Evolutionary conservation across 768 basidiomycete species (phyloP).

Genomic region (Collybia mongolica): DNA sequence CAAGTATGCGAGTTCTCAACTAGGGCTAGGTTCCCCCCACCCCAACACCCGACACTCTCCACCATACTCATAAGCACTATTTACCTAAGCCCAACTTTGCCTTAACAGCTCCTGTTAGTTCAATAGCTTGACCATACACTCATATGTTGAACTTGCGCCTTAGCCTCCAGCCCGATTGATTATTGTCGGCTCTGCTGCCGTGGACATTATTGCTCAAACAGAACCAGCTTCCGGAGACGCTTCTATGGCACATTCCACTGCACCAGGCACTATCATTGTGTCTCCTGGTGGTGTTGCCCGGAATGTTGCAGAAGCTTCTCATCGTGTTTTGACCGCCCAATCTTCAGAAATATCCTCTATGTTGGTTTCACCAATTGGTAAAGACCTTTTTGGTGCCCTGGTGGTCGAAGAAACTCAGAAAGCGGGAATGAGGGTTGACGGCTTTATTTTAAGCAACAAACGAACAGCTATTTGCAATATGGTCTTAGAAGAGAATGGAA

Average conservation of each 20-base stretch:
- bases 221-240: slow-evolving; percentile 29
- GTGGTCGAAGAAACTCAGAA: slow-evolving; percentile 53
- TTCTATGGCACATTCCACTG: slow-evolving; percentile 61
- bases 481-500: slow-evolving; percentile 69
- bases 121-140: background rate
- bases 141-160: background rate
- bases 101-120: slow-evolving; percentile 6
- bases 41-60: background rate
- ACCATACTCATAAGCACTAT: background rate
- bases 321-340: slow-evolving; percentile 51
- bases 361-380: slow-evolving; percentile 74
- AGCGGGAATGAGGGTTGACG: slow-evolving; percentile 82
- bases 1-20: slow-evolving; percentile 3
- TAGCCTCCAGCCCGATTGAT: slow-evolving; percentile 50
- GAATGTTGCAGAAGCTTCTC: slow-evolving; percentile 92
- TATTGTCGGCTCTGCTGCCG: slow-evolving; percentile 83
- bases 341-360: slow-evolving; percentile 40
- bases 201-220: slow-evolving; percentile 78
- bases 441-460: slow-evolving; percentile 41
- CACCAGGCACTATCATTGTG: slow-evolving; percentile 72
- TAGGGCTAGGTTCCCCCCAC: background rate
- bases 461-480: slow-evolving; percentile 86
- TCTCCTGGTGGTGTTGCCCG: slow-evolving; percentile 89
- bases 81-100: background rate
- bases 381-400: slow-evolving; percentile 74